Conservation (phyloP, 208 protist species). For the Porcisia deanei region DNA sequence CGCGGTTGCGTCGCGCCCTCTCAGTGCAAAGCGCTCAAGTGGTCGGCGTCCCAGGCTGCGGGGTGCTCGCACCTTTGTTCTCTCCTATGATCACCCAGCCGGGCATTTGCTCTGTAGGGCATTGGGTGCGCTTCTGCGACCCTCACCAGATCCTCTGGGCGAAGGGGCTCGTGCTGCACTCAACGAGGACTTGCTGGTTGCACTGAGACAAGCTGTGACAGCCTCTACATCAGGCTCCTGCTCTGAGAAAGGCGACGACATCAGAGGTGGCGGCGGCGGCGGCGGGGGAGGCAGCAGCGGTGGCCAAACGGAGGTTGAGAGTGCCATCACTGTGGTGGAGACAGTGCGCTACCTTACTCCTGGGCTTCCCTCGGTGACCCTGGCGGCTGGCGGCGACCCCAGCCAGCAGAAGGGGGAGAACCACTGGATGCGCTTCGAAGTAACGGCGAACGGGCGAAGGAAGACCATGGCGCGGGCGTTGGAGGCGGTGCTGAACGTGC, state of each 20-base stretch:
- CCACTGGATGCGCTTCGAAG: constrained; percentile 38
- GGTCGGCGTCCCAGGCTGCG: constrained; percentile 15
- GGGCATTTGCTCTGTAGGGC: constrained; percentile 71
- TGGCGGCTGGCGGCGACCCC: background rate
- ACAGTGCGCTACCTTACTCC: constrained; percentile 28
- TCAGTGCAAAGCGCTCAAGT: background rate
- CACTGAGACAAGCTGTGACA: constrained; percentile 29
- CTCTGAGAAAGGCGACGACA: constrained; percentile 11
- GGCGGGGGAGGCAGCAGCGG: background rate
- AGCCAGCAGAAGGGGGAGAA: background rate
- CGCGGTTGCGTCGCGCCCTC: background rate
- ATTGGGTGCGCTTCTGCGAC: constrained; percentile 35
- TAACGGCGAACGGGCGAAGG: constrained; percentile 30
- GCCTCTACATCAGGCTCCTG: background rate
- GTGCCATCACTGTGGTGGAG: constrained; percentile 18
- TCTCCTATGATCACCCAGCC: constrained; percentile 62
- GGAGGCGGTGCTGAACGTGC: constrained; percentile 38
- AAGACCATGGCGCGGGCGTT: constrained; percentile 45
- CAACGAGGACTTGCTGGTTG: constrained; percentile 39
- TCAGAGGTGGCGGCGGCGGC: constrained; percentile 8
- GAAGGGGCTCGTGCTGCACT: constrained; percentile 39
- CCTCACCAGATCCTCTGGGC: constrained; percentile 16
- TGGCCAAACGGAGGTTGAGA: background rate
- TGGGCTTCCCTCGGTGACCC: background rate
- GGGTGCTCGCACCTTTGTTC: constrained; percentile 35